Conservation (phyloP, 306 rosid genomes). For the Castanospermum australe region DNA sequence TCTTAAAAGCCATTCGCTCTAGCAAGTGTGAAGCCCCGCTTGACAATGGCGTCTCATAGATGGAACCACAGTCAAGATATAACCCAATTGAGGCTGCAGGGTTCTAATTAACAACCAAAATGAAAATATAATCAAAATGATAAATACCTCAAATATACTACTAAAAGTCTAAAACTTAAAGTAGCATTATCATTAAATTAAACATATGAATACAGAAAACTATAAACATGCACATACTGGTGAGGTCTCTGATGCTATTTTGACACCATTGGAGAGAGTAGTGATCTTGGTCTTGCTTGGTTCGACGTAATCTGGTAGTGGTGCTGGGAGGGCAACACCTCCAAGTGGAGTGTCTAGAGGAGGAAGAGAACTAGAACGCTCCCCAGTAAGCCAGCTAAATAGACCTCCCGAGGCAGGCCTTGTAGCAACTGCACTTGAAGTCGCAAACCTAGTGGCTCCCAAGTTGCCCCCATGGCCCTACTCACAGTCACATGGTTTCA, state of each 20-base stretch:
- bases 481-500: neutral
- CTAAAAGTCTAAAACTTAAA: neutral
- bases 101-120: constrained; percentile 55
- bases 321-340: constrained; percentile 62
- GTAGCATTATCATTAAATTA: neutral
- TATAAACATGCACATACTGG: constrained; percentile 41
- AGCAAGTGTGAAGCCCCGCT: constrained; percentile 92
- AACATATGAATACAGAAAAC: neutral
- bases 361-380: constrained; percentile 57
- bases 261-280: constrained; percentile 76
- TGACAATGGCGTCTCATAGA: constrained; percentile 72
- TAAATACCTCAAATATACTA: neutral
- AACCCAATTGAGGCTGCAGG: constrained; percentile 91
- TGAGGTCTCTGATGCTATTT: constrained; percentile 80
- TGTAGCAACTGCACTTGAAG: constrained; percentile 60
- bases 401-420: constrained; percentile 59
- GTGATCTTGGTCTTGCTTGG: constrained; percentile 78
- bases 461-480: constrained; percentile 61
- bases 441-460: constrained; percentile 60
- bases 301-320: constrained; percentile 68
- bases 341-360: constrained; percentile 55
- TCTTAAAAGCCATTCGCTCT: constrained; percentile 95
- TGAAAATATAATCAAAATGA: constrained; percentile 15
- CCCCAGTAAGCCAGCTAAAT: constrained; percentile 84
- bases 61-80: constrained; percentile 86